Conservation (phyloP, 441 rosid species). For the Biscutella auriculata region DNA sequence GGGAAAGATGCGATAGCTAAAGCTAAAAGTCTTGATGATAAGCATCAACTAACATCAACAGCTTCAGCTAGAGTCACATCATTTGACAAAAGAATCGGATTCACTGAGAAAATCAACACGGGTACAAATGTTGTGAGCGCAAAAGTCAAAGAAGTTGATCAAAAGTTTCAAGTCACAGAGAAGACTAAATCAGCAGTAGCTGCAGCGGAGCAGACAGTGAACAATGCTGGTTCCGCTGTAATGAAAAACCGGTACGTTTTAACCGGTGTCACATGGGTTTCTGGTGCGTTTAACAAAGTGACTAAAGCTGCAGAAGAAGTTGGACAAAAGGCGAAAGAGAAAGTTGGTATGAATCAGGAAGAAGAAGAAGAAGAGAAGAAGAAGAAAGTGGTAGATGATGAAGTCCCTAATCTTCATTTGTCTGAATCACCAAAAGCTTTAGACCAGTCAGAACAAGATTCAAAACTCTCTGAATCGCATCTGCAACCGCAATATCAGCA, state of each 20-base stretch:
- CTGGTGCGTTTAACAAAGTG: slow-evolving; percentile 68
- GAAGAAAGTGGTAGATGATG: slow-evolving; percentile 45
- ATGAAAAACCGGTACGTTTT: slow-evolving; percentile 70
- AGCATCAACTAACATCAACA: slow-evolving; percentile 59
- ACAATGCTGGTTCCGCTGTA: slow-evolving; percentile 63
- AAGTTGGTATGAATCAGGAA: slow-evolving; percentile 44
- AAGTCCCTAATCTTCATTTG: slow-evolving; percentile 41
- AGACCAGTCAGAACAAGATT: slow-evolving; percentile 11
- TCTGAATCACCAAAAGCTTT: slow-evolving; percentile 48
- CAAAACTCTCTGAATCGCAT: neutral
- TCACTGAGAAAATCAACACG: slow-evolving; percentile 58
- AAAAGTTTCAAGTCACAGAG: slow-evolving; percentile 79
- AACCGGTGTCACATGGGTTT: slow-evolving; percentile 59
- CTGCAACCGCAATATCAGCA: neutral
- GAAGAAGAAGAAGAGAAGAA: slow-evolving; percentile 41
- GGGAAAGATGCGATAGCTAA: slow-evolving; percentile 73
- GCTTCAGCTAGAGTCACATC: slow-evolving; percentile 71
- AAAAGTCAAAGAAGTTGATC: slow-evolving; percentile 79
- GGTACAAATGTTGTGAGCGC: slow-evolving; percentile 51
- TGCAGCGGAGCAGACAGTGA: slow-evolving; percentile 67
- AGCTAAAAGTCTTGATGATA: slow-evolving; percentile 71
- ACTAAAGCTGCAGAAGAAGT: slow-evolving; percentile 82
- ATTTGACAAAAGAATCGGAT: slow-evolving; percentile 62
- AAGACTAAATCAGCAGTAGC: slow-evolving; percentile 77
- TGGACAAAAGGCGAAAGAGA: slow-evolving; percentile 79